A percentile compares a stretch with the other conserved stretches of the same genome.
Evolutionary conservation across 495 filamentous ascomycete species (phyloP).

Genomic region (Talaromyces proteolyticus): DNA sequence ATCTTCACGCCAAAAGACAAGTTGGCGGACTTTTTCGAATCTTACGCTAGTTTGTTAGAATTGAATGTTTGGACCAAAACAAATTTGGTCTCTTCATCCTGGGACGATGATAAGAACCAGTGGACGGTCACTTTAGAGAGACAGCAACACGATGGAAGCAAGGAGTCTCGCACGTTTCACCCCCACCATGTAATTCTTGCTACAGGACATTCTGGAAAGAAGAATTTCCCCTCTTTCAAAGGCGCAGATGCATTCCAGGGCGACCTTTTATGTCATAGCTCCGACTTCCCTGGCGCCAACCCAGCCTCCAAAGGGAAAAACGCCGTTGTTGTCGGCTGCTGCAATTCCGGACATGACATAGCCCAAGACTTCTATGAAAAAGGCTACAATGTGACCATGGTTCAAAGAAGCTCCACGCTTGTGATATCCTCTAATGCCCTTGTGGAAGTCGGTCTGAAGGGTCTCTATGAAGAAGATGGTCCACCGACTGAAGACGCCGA

Average conservation of each 20-base stretch:
- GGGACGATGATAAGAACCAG: constrained; percentile 40
- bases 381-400: constrained; percentile 66
- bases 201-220: constrained; percentile 46
- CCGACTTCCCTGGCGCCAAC: constrained; percentile 31
- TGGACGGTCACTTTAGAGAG: constrained; percentile 56
- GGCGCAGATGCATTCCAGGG: constrained; percentile 43
- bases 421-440: constrained; percentile 60
- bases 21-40: constrained; percentile 71
- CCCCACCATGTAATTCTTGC: constrained; percentile 43
- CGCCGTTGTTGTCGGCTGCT: constrained; percentile 71
- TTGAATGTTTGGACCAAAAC: constrained; percentile 68
- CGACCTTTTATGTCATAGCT: constrained; percentile 34
- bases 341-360: constrained; percentile 83
- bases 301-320: constrained; percentile 48
- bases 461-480: constrained; percentile 56
- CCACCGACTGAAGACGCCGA: constrained; percentile 58
- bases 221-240: constrained; percentile 33
- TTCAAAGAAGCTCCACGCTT: constrained; percentile 71
- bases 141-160: constrained; percentile 33
- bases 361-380: constrained; percentile 77
- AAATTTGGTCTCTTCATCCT: constrained; percentile 43
- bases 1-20: constrained; percentile 77
- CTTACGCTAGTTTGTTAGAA: constrained; percentile 66
- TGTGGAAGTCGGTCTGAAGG: constrained; percentile 47
- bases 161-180: constrained; percentile 25